A percentile compares a stretch with the other conserved stretches of the same genome.
Conservation (phyloP, 768 basidiomycete species). For the Tricholoma hemisulphureum region DNA sequence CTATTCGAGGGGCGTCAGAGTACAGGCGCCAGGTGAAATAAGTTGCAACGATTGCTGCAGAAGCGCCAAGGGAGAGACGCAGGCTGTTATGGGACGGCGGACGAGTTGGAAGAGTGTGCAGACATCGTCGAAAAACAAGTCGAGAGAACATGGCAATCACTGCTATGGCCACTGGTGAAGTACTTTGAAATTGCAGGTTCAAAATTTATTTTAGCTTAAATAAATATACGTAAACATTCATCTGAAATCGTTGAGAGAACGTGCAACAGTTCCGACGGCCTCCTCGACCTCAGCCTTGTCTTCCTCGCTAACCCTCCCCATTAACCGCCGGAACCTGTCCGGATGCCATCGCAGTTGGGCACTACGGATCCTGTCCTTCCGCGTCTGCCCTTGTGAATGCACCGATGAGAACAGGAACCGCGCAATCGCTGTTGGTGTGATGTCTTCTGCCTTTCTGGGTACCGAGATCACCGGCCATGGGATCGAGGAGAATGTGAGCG, state of each 20-base stretch:
- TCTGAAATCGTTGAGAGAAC: conserved; percentile 67
- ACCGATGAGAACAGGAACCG: conserved; percentile 62
- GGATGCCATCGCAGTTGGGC: conserved; percentile 82
- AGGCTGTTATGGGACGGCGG: conserved; percentile 26
- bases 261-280: conserved; percentile 62
- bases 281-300: conserved; percentile 58
- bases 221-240: too few species aligned
- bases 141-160: conserved; percentile 49
- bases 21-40: conserved; percentile 51
- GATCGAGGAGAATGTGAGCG: conserved; percentile 57
- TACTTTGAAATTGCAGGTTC: too few species aligned
- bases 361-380: conserved; percentile 63
- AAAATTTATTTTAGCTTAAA: too few species aligned
- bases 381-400: conserved; percentile 57
- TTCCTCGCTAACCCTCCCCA: conserved; percentile 48
- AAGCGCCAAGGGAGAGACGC: conserved; percentile 41
- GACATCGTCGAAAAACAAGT: conserved; percentile 48
- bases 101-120: conserved; percentile 44
- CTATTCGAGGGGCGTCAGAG: conserved; percentile 41
- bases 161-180: too few species aligned
- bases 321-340: conserved; percentile 64
- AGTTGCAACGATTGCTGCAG: conserved; percentile 41
- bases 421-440: conserved; percentile 53
- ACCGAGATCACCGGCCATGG: conserved; percentile 65
- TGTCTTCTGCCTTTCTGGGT: conserved; percentile 45